Base-by-base conservation (phyloP, 1,284 basidiomycete species). In the Rhodotorula sp. region DNA sequence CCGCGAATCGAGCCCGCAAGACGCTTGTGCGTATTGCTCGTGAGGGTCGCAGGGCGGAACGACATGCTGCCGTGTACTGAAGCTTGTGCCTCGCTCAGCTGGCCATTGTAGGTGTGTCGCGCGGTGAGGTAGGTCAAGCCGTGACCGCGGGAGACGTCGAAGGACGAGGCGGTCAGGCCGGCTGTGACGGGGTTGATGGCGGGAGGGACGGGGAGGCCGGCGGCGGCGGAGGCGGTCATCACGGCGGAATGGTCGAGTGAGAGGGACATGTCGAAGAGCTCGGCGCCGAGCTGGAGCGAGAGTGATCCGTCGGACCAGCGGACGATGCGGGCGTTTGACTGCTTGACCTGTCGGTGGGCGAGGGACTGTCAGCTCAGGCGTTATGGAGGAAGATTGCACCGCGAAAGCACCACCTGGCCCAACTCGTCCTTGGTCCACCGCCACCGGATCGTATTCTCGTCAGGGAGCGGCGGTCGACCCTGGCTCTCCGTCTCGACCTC, bases 381-480 rank as follows among this genome's bases (percentile, higher is more conserved):
- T 49, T 27, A 61, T 51, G 59, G 48, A 67, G 66, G 59, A 63
- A 15, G 29, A 20, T 34, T 20, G 54, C 4, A 32, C 32, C 24
- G 48, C 39, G 36, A 59, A 84, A 88, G 81, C 77, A 91, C 91
- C 77, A 88, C 88, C 76, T 86, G 82, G 9, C 87, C 89, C 52
- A 83, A 81, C 67, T 86, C 84, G 76, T 90, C 87, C 77, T 89
- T 89, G 15, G 84, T 83, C 91, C 93, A 95, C 69, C 89, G 85
- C 92, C 92, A 95, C 56, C 92, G 86, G 44, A 95, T 84, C 4
- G 92, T 93, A 79, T 94, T 94, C 82, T 92, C 90, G 17, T 93
- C 90, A 76, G 90, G 90, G 61, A 94, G 69, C 39, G 72, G 10
- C 54, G 79, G 36, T 61, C 49, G 44, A 30, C 30, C 30, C 86